phyloP scores from a whole-genome alignment of 176 grass and related monocot species.

The Rhynchospora pubera region DNA sequence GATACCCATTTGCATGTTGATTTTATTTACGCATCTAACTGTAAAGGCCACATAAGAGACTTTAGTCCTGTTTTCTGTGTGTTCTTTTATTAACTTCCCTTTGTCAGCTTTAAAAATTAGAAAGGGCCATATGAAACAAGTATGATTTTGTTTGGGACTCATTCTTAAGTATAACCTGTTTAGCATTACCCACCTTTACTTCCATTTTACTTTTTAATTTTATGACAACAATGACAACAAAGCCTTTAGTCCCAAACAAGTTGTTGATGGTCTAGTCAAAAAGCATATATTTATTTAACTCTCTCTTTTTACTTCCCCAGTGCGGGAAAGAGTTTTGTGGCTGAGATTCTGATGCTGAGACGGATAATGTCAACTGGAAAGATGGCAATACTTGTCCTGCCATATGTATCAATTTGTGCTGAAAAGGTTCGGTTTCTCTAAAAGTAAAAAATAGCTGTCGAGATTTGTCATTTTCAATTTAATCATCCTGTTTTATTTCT shows the following conservation, averaged over 20 bases:
- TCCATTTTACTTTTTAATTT: neutral
- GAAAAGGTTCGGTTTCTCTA: constrained; percentile 64
- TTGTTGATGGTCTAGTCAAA: neutral
- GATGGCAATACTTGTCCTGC: constrained; percentile 93
- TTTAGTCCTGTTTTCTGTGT: neutral
- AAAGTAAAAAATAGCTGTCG: neutral
- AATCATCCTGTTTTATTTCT: constrained; percentile 24
- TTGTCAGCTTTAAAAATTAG: neutral
- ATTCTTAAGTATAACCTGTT: neutral
- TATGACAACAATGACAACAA: too few relatives aligned
- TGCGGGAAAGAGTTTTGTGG: constrained; percentile 98
- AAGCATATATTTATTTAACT: neutral
- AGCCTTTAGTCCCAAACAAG: neutral
- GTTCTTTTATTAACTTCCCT: neutral
- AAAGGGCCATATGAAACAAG: neutral
- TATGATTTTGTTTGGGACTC: neutral
- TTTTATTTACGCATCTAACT: neutral
- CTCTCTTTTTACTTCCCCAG: constrained; percentile 29
- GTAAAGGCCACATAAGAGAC: neutral
- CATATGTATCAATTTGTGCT: constrained; percentile 87
- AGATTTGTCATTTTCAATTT: neutral
- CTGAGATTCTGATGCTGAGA: constrained; percentile 95
- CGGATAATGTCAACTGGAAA: constrained; percentile 69
- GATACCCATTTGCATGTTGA: neutral
- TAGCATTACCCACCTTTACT: neutral